A percentile compares a stretch with the other conserved stretches of the same genome.
These are phyloP conservation scores for Hyaloraphidium curvatum DNA, from an alignment of 192 early-diverging fungal species.

Conservation along the genomic window DNA sequence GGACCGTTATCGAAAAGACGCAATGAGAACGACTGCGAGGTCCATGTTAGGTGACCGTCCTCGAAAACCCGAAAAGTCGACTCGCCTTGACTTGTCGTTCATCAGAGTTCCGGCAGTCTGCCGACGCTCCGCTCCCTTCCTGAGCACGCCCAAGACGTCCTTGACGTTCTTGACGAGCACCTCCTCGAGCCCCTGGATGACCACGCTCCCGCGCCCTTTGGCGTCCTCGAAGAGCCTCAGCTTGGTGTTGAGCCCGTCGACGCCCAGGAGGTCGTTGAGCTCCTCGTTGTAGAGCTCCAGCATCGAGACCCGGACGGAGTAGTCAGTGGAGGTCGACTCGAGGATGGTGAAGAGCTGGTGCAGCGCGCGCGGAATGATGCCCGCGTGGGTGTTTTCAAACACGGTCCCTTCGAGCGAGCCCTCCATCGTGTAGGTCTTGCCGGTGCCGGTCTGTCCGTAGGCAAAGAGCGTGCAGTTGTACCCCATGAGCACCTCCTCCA, in stretches of 20 bases:
- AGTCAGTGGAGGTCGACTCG: slow-evolving; percentile 47
- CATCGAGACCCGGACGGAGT: slow-evolving; percentile 51
- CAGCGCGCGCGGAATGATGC: slow-evolving; percentile 80
- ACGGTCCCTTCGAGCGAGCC: slow-evolving; percentile 40
- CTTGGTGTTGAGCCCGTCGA: slow-evolving; percentile 25
- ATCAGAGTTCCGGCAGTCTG: slow-evolving; percentile 68
- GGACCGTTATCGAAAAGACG: slow-evolving; percentile 76
- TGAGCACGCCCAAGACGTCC: slow-evolving; percentile 54
- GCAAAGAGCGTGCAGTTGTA: slow-evolving; percentile 73
- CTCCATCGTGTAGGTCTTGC: slow-evolving; percentile 96
- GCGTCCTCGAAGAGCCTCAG: slow-evolving; percentile 55
- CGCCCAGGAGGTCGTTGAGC: slow-evolving; percentile 66
- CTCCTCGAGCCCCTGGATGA: slow-evolving; percentile 69
- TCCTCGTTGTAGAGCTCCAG: slow-evolving; percentile 95
- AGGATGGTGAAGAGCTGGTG: slow-evolving; percentile 56
- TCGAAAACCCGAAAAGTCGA: too few relatives aligned
- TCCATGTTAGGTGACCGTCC: too few relatives aligned
- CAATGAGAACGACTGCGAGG: slow-evolving; percentile 77
- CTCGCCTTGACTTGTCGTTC: slow-evolving; percentile 67
- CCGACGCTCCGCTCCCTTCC: slow-evolving; percentile 49
- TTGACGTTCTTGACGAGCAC: slow-evolving; percentile 43
- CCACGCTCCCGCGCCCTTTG: slow-evolving; percentile 43
- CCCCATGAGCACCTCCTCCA: slow-evolving; percentile 53
- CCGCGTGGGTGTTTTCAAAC: slow-evolving; percentile 30
- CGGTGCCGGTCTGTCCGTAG: slow-evolving; percentile 76